Conservation (phyloP, 768 basidiomycete genomes). For the Termitomyces sp. region DNA sequence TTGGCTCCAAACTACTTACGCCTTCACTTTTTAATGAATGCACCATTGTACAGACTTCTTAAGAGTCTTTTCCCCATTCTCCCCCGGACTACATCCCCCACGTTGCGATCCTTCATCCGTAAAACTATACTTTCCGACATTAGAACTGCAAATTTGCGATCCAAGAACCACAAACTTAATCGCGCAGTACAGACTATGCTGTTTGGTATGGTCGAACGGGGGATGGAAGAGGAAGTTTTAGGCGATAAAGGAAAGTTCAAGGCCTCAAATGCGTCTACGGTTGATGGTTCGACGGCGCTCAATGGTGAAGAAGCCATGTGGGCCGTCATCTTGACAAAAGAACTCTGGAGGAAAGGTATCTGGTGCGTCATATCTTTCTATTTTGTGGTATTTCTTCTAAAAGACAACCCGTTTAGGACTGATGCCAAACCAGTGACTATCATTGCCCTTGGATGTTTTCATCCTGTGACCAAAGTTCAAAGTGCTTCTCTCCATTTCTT, state of each 20-base stretch:
- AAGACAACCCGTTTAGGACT: slow-evolving; percentile 42
- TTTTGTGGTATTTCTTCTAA: not conserved
- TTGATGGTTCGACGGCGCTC: slow-evolving; percentile 31
- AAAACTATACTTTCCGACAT: slow-evolving; percentile 94
- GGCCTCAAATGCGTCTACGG: slow-evolving; percentile 29
- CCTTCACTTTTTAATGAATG: not conserved
- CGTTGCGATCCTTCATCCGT: slow-evolving; percentile 81
- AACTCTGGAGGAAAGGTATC: slow-evolving; percentile 89
- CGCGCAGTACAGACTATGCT: slow-evolving; percentile 93
- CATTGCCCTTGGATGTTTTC: slow-evolving; percentile 85
- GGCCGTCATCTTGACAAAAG: slow-evolving; percentile 91
- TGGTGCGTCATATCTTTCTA: slow-evolving; percentile 46
- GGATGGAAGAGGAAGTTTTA: slow-evolving; percentile 74
- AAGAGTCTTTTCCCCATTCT: slow-evolving; percentile 92
- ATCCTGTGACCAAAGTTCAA: slow-evolving; percentile 91
- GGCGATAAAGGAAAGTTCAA: slow-evolving; percentile 82
- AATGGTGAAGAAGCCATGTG: slow-evolving; percentile 90
- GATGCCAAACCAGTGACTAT: slow-evolving; percentile 93
- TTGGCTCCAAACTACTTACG: slow-evolving; percentile 11
- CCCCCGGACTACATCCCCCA: slow-evolving; percentile 84
- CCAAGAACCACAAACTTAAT: slow-evolving; percentile 95
- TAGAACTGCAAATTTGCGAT: slow-evolving; percentile 78
- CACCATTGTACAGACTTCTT: slow-evolving; percentile 54
- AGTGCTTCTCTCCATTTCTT: slow-evolving; percentile 95
- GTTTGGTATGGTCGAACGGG: slow-evolving; percentile 93